Evolutionary conservation across 1,284 basidiomycete genomes (phyloP).

Genomic region (Inonotus obliquus): DNA sequence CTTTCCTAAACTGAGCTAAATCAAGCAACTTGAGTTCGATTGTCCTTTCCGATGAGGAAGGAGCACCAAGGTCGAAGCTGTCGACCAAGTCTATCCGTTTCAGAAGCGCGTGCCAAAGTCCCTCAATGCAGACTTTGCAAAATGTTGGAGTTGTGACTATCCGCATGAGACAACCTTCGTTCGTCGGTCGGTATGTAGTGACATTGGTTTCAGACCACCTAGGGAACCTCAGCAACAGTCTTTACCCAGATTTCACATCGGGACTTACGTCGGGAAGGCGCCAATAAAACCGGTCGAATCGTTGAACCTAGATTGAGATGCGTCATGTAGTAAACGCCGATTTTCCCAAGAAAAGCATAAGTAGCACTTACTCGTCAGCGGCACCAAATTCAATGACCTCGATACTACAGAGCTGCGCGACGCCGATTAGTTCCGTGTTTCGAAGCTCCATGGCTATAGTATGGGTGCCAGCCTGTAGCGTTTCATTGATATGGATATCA

Average conservation of each 20-base stretch:
- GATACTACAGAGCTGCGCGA: constrained; percentile 69
- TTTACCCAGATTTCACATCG: not conserved
- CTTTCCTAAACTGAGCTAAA: constrained; percentile 50
- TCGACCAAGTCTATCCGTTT: constrained; percentile 59
- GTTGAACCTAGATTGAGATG: constrained; percentile 49
- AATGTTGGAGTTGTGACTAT: constrained; percentile 66
- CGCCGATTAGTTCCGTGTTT: constrained; percentile 45
- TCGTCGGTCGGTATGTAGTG: constrained; percentile 71
- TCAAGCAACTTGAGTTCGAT: constrained; percentile 48
- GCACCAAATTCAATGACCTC: constrained; percentile 77
- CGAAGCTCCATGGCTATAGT: constrained; percentile 54
- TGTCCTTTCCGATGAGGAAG: constrained; percentile 12
- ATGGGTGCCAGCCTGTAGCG: constrained; percentile 47
- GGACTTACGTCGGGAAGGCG: constrained; percentile 66
- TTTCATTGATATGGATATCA: constrained; percentile 41
- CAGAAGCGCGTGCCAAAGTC: constrained; percentile 64
- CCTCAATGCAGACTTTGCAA: constrained; percentile 72
- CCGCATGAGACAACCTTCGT: constrained; percentile 84
- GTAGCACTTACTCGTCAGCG: constrained; percentile 48
- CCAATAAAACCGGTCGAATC: constrained; percentile 56
- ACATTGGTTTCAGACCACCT: constrained; percentile 57
- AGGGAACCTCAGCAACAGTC: not conserved
- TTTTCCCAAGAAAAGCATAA: not conserved
- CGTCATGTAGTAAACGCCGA: not conserved
- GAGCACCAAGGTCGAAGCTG: constrained; percentile 28